Percentiles rank a stretch among this genome's conserved stretches.
phyloP scores from a whole-genome alignment of 306 rosid genomes.

The Fagus sylvatica region DNA sequence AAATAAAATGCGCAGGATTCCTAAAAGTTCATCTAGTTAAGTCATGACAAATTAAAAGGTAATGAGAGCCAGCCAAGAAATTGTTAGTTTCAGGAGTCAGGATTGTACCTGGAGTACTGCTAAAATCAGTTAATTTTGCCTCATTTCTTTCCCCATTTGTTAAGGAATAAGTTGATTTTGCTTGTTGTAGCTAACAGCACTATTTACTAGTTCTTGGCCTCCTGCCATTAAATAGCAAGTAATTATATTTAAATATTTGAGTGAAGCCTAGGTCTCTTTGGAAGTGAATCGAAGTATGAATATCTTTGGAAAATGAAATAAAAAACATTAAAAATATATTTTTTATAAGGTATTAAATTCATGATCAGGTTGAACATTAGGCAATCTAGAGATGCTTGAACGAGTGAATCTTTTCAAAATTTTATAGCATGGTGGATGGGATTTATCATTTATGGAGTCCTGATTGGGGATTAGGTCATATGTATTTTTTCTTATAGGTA shows the following conservation, averaged over 20 bases:
- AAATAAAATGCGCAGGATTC: neutral
- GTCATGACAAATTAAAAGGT: neutral
- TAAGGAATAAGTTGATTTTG: neutral
- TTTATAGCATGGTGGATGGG: neutral
- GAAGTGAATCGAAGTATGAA: neutral
- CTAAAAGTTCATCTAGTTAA: neutral
- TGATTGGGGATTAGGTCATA: neutral
- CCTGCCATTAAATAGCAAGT: neutral
- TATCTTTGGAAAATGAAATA: neutral
- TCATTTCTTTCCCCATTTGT: too few species aligned
- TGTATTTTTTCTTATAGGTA: too few species aligned
- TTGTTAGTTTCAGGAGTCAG: neutral
- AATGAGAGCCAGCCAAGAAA: neutral
- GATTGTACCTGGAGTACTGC: neutral
- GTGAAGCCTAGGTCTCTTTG: neutral
- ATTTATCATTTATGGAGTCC: slow-evolving; percentile 9
- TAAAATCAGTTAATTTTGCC: neutral
- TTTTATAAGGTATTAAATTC: neutral
- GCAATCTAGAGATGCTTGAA: neutral
- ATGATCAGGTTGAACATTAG: neutral
- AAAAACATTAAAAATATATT: neutral
- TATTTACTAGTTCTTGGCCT: neutral
- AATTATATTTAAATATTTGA: neutral
- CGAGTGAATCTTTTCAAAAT: neutral
- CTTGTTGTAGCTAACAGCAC: neutral